These are phyloP conservation scores for Ustilago tritici DNA, from an alignment of 1,284 basidiomycete genomes.

Conservation along the genomic window DNA sequence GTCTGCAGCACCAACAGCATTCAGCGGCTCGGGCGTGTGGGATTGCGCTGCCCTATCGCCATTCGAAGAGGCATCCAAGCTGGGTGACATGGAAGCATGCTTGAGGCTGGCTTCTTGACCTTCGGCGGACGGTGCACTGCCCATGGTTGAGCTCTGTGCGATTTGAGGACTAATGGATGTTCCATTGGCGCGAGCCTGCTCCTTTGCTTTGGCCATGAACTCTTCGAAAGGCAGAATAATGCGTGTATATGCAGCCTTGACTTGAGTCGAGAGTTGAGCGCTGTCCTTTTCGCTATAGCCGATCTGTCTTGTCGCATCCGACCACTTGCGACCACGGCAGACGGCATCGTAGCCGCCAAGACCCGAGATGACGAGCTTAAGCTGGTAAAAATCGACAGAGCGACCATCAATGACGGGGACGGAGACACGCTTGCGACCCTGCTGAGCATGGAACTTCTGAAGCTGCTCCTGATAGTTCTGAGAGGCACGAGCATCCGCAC, in stretches of 20 bases:
- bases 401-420: conserved; percentile 93
- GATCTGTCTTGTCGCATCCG: conserved; percentile 81
- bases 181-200: conserved; percentile 51
- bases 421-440: conserved; percentile 77
- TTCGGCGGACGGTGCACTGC: conserved; percentile 6
- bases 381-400: conserved; percentile 89
- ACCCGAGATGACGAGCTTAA: conserved; percentile 89
- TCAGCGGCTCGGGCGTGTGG: conserved; percentile 42
- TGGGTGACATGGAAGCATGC: conserved; percentile 34
- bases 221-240: conserved; percentile 95
- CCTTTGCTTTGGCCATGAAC: conserved; percentile 75
- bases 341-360: conserved; percentile 86
- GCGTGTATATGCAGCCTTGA: conserved; percentile 88
- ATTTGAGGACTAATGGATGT: conserved; percentile 29
- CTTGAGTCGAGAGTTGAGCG: conserved; percentile 83
- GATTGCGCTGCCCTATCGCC: conserved; percentile 15
- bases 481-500: conserved; percentile 94
- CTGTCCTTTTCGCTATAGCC: conserved; percentile 76
- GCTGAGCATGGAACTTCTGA: conserved; percentile 74
- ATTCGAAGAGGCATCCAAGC: conserved; percentile 25
- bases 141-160: conserved; percentile 33
- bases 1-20: conserved; percentile 29
- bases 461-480: conserved; percentile 97
- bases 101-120: conserved; percentile 14
- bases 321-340: conserved; percentile 85